A percentile compares a stretch with the other conserved stretches of the same genome.
phyloP scores from a whole-genome alignment of 192 early-diverging fungal species.

The Haplosporangium gracile region DNA sequence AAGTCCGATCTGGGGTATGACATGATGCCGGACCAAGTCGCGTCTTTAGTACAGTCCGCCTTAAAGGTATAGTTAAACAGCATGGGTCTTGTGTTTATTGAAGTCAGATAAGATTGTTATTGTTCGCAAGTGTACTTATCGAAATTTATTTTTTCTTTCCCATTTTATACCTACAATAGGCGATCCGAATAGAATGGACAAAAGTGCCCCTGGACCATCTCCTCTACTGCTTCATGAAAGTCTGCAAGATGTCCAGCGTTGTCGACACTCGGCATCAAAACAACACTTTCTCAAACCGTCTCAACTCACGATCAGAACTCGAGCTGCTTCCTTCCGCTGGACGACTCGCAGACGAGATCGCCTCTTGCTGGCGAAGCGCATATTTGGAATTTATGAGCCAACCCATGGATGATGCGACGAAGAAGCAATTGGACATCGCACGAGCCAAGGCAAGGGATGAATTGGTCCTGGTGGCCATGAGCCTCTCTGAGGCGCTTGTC shows the following conservation, averaged over 20 bases:
- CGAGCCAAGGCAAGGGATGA: constrained; percentile 35
- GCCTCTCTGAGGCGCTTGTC: constrained; percentile 39
- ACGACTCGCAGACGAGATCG: no score
- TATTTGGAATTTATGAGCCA: background rate
- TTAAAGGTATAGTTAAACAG: constrained; percentile 26
- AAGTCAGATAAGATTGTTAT: no score
- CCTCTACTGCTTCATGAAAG: constrained; percentile 24
- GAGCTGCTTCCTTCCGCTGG: background rate
- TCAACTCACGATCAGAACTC: background rate
- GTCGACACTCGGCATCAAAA: background rate
- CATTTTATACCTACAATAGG: background rate
- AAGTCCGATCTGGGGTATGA: constrained; percentile 23
- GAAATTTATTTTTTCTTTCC: background rate
- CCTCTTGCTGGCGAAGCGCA: background rate
- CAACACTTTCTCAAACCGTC: background rate
- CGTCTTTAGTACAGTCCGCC: constrained; percentile 24
- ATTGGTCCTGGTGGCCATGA: constrained; percentile 46
- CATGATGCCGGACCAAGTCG: constrained; percentile 26
- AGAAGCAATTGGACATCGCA: background rate
- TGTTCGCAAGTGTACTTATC: no score
- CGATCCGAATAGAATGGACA: constrained; percentile 15
- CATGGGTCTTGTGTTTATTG: background rate
- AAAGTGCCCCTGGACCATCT: constrained; percentile 10
- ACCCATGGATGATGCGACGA: background rate
- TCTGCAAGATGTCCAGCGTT: constrained; percentile 23